Base-by-base conservation (phyloP, 176 grass and related monocot genomes). In the Avena insularis region DNA sequence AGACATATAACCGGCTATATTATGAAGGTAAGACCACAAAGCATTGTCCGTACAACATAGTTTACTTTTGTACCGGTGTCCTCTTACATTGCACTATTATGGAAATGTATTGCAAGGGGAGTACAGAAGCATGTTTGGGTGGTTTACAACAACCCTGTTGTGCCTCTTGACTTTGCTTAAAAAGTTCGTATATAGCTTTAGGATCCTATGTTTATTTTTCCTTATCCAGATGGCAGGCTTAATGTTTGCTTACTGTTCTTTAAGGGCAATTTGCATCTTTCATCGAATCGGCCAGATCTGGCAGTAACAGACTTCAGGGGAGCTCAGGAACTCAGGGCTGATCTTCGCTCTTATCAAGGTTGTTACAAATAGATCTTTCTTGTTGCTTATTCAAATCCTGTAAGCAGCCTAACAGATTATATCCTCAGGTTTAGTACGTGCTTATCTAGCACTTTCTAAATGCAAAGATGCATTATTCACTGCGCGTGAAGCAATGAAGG, bases 311-410 rank as follows among this genome's bases (percentile, higher is more conserved):
- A 88, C 46, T 98, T 96, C 71, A 96, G 94, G 83, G 94, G 80
- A 86, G 96, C 96, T 94, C 96, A 98, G 86, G 93, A 98, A 76
- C 79, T 96, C 75, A 89, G 87, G 84, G 85, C 96, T 53, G 96
- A 98, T 87, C 92, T 98, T 94, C 93, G 93, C 71, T 98, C 96
- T 81, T 98, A 92, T 84, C 96, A 98, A 96, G 96, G 96, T 98
- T 79, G 29, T 58, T 75, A 60, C 19, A 12, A 43, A 53, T 66
- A 43, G 38, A 16, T 85, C 8, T n/a, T 14, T 81, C 27, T 67
- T 15, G 79, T 79, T 71, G 29, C 72, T 78, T 59, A 23, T 70
- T 60, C 6, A 75, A 81, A 76, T 70, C 19, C 14, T 80, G 8
- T 11, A n/a, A 3, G 48, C 35, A 63, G 48, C 76, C 56, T 89